Evolutionary conservation across 176 grass and related monocot species (phyloP).

Genomic region (Elaeis guineensis): DNA sequence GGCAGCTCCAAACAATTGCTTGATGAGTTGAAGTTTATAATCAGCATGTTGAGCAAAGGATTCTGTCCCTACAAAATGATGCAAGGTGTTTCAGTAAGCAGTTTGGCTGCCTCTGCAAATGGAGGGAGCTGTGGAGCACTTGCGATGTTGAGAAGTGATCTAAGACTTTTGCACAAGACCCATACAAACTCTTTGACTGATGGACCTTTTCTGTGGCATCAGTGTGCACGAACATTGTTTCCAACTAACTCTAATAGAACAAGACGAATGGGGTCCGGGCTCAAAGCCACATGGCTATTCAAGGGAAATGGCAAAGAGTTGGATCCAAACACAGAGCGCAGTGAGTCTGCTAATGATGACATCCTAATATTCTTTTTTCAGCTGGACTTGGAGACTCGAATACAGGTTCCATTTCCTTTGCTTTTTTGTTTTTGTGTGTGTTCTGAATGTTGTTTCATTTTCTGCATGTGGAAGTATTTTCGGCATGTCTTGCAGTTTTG

Average conservation of each 20-base stretch:
- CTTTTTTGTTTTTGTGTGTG: neutral
- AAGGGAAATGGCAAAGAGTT: slow-evolving; percentile 45
- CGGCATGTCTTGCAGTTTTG: neutral
- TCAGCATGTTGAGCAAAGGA: too few species aligned
- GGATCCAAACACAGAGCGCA: slow-evolving; percentile 60
- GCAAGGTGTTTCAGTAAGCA: slow-evolving; percentile 43
- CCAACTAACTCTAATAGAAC: slow-evolving; percentile 5
- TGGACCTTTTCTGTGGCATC: slow-evolving; percentile 21
- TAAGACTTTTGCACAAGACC: slow-evolving; percentile 19
- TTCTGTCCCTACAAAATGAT: slow-evolving; percentile 21
- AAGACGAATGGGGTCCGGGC: slow-evolving; percentile 10
- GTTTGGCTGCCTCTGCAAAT: slow-evolving; percentile 29
- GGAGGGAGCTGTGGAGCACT: slow-evolving; percentile 33
- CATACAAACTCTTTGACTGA: slow-evolving; percentile 13
- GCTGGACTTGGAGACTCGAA: slow-evolving; percentile 70
- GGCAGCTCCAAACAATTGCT: too few species aligned
- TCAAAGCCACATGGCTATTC: slow-evolving; percentile 36
- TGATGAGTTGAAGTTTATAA: too few species aligned
- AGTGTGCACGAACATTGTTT: slow-evolving; percentile 16
- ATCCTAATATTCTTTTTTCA: slow-evolving; percentile 97
- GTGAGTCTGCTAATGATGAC: slow-evolving; percentile 89
- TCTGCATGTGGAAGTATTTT: neutral
- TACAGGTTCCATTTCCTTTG: slow-evolving; percentile 44
- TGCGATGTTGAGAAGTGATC: slow-evolving; percentile 22
- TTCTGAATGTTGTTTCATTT: neutral